Evolutionary conservation across 352 stramenopile species (phyloP), one percentile per base, ranked within the genome.

Genomic region (Thraustochytrium striatum): DNA sequence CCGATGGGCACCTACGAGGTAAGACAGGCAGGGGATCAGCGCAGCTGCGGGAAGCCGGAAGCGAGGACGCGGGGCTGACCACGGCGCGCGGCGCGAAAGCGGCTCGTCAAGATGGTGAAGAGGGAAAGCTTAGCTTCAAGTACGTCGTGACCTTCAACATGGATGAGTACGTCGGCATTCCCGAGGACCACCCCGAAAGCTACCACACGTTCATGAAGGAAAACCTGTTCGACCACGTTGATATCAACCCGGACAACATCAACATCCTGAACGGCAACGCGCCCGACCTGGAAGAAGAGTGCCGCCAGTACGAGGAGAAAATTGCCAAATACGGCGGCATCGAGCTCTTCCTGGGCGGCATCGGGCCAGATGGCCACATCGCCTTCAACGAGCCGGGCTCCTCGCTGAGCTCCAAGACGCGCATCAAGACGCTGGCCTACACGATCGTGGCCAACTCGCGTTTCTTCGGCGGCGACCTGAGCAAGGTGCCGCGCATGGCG

Each of bases 311-410:
- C 82, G 91, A 95, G 82, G 83, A 69, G 35, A 90, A 94, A 82
- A 94, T 96, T 82, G 81, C 83, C n/a, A 69, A 79, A 3, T 83
- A 86, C 28, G 91, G 91, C 30, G 91, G 91, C 41, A 96, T 96
- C 61, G 90, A 95, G 84, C 88, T 96, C 19, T 96, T 95, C 81
- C 83, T 96, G 2, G 90, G 91, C n/a, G 91, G 91, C 57, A 95
- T 96, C 78, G 91, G 91, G 0, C 91, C 89, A n/a, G 91, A 96
- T 81, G 91, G 91, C 33, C 91, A 96, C 86, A 95, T 96, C 83
- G 91, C 90, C 13, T 96, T 96, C 87, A 96, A 96, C 78, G 90
- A 96, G 82, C 90, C 90, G 0, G 91, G 91, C 33, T 92, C 87
- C 36, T 94, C 88, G 11, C 83, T 95, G 47, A 78, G 81, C 43